A percentile compares a stretch with the other conserved stretches of the same genome.
Conservation (phyloP, 2,329 filamentous ascomycete species). For the Aspergillus sp. region DNA sequence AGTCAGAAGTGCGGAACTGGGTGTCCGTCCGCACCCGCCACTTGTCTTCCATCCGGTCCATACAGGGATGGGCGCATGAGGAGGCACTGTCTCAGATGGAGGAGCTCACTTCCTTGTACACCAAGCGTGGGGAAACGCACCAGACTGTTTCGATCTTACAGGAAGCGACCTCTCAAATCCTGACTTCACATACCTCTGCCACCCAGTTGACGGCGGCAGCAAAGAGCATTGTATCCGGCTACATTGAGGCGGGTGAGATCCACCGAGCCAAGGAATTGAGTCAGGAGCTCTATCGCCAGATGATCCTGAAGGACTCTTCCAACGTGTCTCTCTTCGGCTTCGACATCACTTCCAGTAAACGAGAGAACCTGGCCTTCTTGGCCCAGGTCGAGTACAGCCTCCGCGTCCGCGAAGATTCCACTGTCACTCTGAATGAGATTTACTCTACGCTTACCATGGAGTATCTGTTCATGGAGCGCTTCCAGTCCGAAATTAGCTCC, state of each 20-base stretch:
- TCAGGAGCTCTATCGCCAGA: constrained; percentile 41
- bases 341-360: constrained; percentile 33
- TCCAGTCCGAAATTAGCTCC: constrained; percentile 39
- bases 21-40: constrained; percentile 33
- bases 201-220: constrained; percentile 35
- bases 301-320: constrained; percentile 40
- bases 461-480: constrained; percentile 43
- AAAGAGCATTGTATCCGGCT: constrained; percentile 38
- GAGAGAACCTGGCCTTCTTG: constrained; percentile 46
- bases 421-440: constrained; percentile 43
- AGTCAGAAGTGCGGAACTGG: constrained; percentile 29
- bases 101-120: constrained; percentile 38
- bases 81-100: constrained; percentile 40
- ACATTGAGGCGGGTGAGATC: constrained; percentile 34
- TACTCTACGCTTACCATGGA: constrained; percentile 49
- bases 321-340: constrained; percentile 33
- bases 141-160: constrained; percentile 33
- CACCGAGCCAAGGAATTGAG: constrained; percentile 34
- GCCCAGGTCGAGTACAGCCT: constrained; percentile 49
- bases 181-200: constrained; percentile 32
- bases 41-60: constrained; percentile 29
- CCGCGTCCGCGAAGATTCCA: constrained; percentile 18
- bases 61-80: constrained; percentile 42
- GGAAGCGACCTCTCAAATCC: constrained; percentile 34
- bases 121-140: constrained; percentile 34